Percentiles rank a stretch among this genome's conserved stretches.
Evolutionary conservation across 2,329 filamentous ascomycete genomes (phyloP).

Genomic region (Tolypocladium guangdongense): DNA sequence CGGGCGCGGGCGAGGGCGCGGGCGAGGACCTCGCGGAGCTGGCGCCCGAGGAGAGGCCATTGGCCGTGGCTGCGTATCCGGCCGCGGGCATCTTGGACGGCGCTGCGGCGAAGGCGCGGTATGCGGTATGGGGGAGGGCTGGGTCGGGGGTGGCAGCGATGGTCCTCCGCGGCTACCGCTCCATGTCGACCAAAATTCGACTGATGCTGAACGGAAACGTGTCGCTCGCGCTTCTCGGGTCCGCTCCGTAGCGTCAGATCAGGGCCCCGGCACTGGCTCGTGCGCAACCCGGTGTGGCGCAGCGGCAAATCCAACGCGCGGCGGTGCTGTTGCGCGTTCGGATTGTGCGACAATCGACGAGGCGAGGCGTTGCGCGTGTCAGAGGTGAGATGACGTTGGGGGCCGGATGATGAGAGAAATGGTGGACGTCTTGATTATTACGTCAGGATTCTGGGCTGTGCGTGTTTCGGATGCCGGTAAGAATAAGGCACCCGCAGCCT

Average conservation of each 20-base stretch:
- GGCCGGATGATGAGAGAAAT: too few relatives aligned
- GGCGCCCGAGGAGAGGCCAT: slow-evolving; percentile 3
- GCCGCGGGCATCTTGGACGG: neutral
- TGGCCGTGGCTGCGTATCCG: neutral
- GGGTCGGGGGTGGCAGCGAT: neutral
- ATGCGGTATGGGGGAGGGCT: neutral
- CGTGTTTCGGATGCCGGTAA: too few relatives aligned
- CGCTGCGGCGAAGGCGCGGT: neutral
- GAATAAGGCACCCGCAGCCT: too few relatives aligned
- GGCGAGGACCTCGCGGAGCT: neutral
- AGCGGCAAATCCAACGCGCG: too few relatives aligned
- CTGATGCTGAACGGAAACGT: neutral
- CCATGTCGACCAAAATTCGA: neutral
- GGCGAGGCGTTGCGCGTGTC: too few relatives aligned
- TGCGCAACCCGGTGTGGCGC: too few relatives aligned
- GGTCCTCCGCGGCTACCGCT: neutral
- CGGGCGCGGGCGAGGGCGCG: neutral
- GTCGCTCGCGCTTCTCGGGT: neutral
- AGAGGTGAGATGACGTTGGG: too few relatives aligned
- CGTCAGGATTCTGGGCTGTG: too few relatives aligned
- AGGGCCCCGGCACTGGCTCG: too few relatives aligned
- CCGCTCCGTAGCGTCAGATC: neutral
- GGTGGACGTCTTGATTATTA: too few relatives aligned
- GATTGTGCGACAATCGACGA: too few relatives aligned
- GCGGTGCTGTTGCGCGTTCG: too few relatives aligned